These are phyloP conservation scores for Epichloe elymi DNA, from an alignment of 2,329 filamentous ascomycete species.

Conservation along the genomic window DNA sequence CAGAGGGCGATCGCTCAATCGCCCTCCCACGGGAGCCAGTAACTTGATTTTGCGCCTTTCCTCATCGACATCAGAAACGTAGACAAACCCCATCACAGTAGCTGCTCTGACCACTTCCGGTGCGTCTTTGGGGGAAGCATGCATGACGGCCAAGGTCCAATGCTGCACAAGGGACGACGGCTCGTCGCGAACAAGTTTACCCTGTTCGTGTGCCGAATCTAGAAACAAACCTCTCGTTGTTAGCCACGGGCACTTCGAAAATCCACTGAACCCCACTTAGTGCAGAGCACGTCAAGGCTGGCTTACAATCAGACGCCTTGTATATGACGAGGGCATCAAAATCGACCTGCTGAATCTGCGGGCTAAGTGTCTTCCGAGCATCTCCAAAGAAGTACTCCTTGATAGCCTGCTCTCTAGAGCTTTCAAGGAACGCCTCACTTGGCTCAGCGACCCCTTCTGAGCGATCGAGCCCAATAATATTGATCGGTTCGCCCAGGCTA, in stretches of 20 bases:
- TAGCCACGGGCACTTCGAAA: neutral
- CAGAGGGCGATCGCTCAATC: conserved; percentile 66
- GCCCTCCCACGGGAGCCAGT: conserved; percentile 70
- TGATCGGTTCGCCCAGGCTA: conserved; percentile 52
- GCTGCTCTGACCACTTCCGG: conserved; percentile 65
- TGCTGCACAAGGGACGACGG: conserved; percentile 61
- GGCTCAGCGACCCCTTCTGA: conserved; percentile 75
- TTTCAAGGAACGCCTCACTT: conserved; percentile 60
- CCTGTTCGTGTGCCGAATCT: conserved; percentile 18
- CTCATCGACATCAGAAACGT: conserved; percentile 83
- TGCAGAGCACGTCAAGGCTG: conserved; percentile 10
- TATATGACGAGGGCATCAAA: conserved; percentile 65
- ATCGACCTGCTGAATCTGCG: conserved; percentile 74
- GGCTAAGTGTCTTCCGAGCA: conserved; percentile 61
- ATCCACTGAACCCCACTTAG: too few relatives aligned
- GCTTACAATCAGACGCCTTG: conserved; percentile 48
- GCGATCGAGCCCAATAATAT: conserved; percentile 66
- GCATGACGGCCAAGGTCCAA: conserved; percentile 73
- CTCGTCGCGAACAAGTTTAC: conserved; percentile 48
- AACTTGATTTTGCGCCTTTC: conserved; percentile 69
- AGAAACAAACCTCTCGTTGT: neutral
- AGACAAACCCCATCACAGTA: conserved; percentile 83
- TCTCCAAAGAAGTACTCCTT: conserved; percentile 93
- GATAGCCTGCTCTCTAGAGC: conserved; percentile 61
- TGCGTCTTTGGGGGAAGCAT: conserved; percentile 55